Percentiles rank a stretch among this genome's conserved stretches.
Conservation (phyloP, 2,329 filamentous ascomycete genomes). For the Zopfia rhizophila region DNA sequence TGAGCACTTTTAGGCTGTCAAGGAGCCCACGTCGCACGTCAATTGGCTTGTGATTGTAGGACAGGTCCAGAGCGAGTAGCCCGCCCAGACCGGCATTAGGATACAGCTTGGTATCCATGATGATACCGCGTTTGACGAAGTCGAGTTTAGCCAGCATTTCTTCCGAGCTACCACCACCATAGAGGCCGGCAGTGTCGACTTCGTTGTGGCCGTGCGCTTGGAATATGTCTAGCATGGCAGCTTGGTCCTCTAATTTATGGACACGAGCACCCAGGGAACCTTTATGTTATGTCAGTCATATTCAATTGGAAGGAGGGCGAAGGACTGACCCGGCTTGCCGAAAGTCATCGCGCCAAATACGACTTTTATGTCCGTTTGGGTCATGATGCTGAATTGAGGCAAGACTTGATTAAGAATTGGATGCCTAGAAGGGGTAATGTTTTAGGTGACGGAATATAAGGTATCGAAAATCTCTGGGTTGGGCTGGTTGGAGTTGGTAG, state of each 20-base stretch:
- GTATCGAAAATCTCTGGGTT: too few relatives aligned
- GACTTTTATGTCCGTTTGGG: too few relatives aligned
- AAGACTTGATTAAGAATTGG: too few relatives aligned
- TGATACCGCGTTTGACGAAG: constrained; percentile 50
- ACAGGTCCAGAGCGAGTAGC: too few relatives aligned
- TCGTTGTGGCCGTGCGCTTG: constrained; percentile 40
- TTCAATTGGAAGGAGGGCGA: too few relatives aligned
- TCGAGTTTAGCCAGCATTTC: constrained; percentile 55
- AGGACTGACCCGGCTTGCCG: constrained; percentile 40
- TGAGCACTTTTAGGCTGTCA: constrained; percentile 43
- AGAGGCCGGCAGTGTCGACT: constrained; percentile 50
- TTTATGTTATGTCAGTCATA: too few relatives aligned
- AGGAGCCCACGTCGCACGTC: constrained; percentile 46
- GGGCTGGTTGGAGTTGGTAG: too few relatives aligned
- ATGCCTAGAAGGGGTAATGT: too few relatives aligned
- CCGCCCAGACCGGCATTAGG: too few relatives aligned
- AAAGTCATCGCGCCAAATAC: constrained; percentile 54
- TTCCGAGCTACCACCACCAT: constrained; percentile 46
- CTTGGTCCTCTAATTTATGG: constrained; percentile 8
- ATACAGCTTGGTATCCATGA: constrained; percentile 56
- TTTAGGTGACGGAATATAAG: too few relatives aligned
- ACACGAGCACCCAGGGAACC: too few relatives aligned
- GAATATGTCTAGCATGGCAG: constrained; percentile 37
- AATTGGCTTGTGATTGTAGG: constrained; percentile 41
- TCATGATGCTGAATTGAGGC: too few relatives aligned